These are phyloP conservation scores for Hypoxylon sp. DNA, from an alignment of 2,329 filamentous ascomycete genomes.

Conservation along the genomic window DNA sequence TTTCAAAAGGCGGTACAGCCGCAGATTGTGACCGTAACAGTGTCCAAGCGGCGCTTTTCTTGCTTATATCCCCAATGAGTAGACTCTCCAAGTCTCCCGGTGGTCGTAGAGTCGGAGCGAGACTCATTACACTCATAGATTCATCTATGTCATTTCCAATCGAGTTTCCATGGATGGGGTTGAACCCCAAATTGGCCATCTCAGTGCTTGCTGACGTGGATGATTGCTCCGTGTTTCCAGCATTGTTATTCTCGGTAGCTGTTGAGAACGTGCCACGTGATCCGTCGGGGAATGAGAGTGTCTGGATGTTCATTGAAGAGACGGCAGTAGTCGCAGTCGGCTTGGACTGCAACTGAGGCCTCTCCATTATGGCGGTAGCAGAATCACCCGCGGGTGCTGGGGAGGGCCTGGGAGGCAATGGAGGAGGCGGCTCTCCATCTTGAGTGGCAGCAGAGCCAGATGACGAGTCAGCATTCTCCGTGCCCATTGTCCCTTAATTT, in stretches of 20 bases:
- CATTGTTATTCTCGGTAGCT: slow-evolving; percentile 55
- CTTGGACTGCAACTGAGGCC: slow-evolving; percentile 65
- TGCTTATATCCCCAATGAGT: slow-evolving; percentile 77
- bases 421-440: slow-evolving; percentile 64
- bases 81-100: slow-evolving; percentile 84
- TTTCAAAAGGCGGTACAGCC: slow-evolving; percentile 72
- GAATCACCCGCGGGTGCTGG: slow-evolving; percentile 52
- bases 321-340: slow-evolving; percentile 92
- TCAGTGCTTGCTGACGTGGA: slow-evolving; percentile 49
- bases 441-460: slow-evolving; percentile 31
- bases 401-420: slow-evolving; percentile 66
- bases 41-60: slow-evolving; percentile 76
- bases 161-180: slow-evolving; percentile 48
- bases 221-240: slow-evolving; percentile 48
- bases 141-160: slow-evolving; percentile 69
- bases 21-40: slow-evolving; percentile 74
- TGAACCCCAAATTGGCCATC: slow-evolving; percentile 44
- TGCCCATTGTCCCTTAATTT: slow-evolving; percentile 48
- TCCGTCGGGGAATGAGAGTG: slow-evolving; percentile 78
- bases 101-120: slow-evolving; percentile 72
- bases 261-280: slow-evolving; percentile 73
- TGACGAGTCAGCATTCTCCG: slow-evolving; percentile 52
- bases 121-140: slow-evolving; percentile 74
- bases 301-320: slow-evolving; percentile 84
- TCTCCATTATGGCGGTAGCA: slow-evolving; percentile 47